Percentiles rank a stretch among this genome's conserved stretches.
phyloP scores from a whole-genome alignment of 2,329 filamentous ascomycete species.

The Penicillium sp. region DNA sequence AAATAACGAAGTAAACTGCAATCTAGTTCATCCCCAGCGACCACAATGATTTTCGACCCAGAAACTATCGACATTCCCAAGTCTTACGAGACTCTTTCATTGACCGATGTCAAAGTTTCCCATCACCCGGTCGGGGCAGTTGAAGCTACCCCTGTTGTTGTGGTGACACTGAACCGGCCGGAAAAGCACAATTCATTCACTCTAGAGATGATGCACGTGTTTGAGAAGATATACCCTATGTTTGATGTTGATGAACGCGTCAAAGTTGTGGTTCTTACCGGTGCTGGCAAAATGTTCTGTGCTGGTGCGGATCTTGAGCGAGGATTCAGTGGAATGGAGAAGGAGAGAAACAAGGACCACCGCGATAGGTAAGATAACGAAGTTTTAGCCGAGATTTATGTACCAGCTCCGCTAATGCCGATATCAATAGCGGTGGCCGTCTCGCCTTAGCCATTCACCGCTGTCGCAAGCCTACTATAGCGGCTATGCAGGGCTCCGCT shows the following conservation, averaged over 20 bases:
- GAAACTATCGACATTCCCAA: constrained; percentile 21
- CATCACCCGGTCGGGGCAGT: constrained; percentile 45
- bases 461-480: constrained; percentile 8
- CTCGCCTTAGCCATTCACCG: constrained; percentile 3
- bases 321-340: constrained; percentile 3
- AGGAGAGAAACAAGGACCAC: constrained; percentile 4
- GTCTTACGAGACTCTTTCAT: constrained; percentile 32
- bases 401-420: neutral
- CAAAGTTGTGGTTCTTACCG: constrained; percentile 11
- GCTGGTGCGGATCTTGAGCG: constrained; percentile 9
- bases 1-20: neutral
- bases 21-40: neutral
- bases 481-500: constrained; percentile 1
- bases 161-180: constrained; percentile 55
- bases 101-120: constrained; percentile 33
- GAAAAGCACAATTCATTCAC: constrained; percentile 59
- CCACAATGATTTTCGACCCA: constrained; percentile 5
- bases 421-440: constrained; percentile 3
- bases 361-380: constrained; percentile 2
- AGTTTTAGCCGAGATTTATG: neutral
- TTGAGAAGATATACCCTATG: constrained; percentile 23
- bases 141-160: constrained; percentile 46
- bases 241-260: constrained; percentile 12
- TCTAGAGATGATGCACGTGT: constrained; percentile 48
- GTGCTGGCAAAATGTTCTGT: constrained; percentile 11